These are phyloP conservation scores for Beauveria sp. DNA, from an alignment of 2,329 filamentous ascomycete genomes.

Conservation along the genomic window DNA sequence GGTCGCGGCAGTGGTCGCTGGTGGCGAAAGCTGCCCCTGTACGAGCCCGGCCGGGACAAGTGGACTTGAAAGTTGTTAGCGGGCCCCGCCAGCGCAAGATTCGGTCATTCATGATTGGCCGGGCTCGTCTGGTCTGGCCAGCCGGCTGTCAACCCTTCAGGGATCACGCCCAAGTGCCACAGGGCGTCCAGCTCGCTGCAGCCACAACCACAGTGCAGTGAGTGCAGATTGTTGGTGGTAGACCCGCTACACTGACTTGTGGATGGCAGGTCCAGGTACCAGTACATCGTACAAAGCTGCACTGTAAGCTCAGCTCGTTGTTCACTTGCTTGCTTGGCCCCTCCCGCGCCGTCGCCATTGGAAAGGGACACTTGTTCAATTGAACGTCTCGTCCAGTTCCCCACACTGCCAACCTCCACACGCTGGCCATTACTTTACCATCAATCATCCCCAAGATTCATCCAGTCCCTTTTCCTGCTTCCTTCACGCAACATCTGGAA, in stretches of 20 bases:
- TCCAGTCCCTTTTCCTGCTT: constrained; percentile 12
- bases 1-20: background rate
- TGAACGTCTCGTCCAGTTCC: constrained; percentile 21
- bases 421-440: constrained; percentile 18
- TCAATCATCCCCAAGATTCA: constrained; percentile 15
- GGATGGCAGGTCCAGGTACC: too few species aligned
- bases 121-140: too few species aligned
- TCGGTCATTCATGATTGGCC: background rate
- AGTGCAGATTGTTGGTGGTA: too few species aligned
- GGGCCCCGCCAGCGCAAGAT: background rate
- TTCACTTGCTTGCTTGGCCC: background rate
- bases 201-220: too few species aligned
- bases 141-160: too few species aligned
- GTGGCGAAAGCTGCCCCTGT: background rate
- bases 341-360: background rate
- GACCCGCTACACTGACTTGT: too few species aligned
- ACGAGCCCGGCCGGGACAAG: background rate
- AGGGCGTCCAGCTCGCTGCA: too few species aligned
- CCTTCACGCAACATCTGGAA: constrained; percentile 10
- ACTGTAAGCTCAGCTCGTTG: too few species aligned
- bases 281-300: too few species aligned
- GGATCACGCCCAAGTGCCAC: too few species aligned
- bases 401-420: constrained; percentile 21
- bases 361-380: constrained; percentile 40
- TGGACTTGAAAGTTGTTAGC: background rate